Conservation (phyloP, 169 alveolate species). For the Theileria parva region DNA sequence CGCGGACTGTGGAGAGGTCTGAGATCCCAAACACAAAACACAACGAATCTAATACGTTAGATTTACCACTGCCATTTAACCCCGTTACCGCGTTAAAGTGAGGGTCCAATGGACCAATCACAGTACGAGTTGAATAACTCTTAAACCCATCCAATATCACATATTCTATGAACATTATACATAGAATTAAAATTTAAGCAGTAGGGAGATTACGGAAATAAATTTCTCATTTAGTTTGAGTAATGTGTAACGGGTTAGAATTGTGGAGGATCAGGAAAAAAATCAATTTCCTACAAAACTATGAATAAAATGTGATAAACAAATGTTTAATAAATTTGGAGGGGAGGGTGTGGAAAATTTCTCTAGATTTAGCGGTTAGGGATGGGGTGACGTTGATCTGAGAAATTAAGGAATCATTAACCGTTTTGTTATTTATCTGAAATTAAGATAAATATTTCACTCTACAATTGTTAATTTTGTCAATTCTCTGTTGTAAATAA, state of each 20-base stretch:
- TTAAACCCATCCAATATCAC: conserved; percentile 95
- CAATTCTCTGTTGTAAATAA: neutral
- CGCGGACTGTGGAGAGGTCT: conserved; percentile 88
- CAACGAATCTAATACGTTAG: conserved; percentile 97
- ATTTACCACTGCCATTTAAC: conserved; percentile 97
- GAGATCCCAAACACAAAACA: conserved; percentile 95
- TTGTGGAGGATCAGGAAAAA: too few species aligned
- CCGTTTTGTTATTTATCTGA: conserved; percentile 6
- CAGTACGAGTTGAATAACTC: conserved; percentile 91
- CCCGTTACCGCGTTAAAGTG: conserved; percentile 99
- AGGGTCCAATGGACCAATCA: conserved; percentile 90
- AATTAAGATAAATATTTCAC: conserved; percentile 6
- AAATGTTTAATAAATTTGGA: too few species aligned
- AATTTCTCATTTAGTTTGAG: neutral
- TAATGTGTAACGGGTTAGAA: neutral
- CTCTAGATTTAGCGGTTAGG: neutral
- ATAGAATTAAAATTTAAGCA: neutral
- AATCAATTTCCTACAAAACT: too few species aligned
- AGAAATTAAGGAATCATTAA: neutral
- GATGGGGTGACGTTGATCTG: conserved; percentile 3
- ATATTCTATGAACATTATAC: conserved; percentile 93
- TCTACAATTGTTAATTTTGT: neutral
- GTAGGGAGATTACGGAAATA: neutral
- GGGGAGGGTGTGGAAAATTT: neutral
- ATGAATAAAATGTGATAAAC: too few species aligned